Percentiles rank a stretch among this genome's conserved stretches.
Conservation (phyloP, 2,329 filamentous ascomycete genomes). For the Clonostachys chloroleuca region DNA sequence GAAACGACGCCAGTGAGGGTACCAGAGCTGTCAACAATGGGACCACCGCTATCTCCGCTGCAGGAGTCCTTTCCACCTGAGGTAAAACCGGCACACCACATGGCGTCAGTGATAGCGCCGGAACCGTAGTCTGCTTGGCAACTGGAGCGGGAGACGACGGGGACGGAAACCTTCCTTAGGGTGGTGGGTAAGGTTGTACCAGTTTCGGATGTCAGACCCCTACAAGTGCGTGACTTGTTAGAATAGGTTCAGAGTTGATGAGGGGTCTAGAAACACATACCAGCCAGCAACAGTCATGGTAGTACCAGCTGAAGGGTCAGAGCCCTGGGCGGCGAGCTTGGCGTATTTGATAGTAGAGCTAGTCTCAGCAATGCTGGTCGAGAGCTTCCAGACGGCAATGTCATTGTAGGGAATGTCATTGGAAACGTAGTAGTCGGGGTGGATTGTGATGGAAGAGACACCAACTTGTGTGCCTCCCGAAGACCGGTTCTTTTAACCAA, state of each 20-base stretch:
- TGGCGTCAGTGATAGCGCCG: conserved; percentile 15
- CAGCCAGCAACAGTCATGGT: conserved; percentile 4
- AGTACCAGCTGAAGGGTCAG: conserved; percentile 1
- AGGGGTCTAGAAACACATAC: background rate
- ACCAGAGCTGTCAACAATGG: conserved; percentile 12
- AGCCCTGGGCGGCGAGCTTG: conserved; percentile 1
- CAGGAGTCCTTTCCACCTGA: conserved; percentile 21
- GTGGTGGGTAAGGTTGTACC: conserved; percentile 6
- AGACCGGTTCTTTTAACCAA: too few relatives aligned
- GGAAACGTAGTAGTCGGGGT: conserved; percentile 14
- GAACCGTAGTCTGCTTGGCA: conserved; percentile 14
- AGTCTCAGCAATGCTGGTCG: conserved; percentile 9
- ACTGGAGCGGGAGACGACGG: conserved; percentile 15
- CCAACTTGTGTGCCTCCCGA: conserved; percentile 14
- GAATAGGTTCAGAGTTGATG: too few relatives aligned
- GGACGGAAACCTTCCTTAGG: conserved; percentile 22
- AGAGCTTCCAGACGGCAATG: conserved; percentile 20
- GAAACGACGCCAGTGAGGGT: conserved; percentile 18
- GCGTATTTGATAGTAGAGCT: conserved; percentile 2
- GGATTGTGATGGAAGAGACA: conserved; percentile 12
- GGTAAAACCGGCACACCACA: conserved; percentile 21
- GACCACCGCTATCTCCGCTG: conserved; percentile 22
- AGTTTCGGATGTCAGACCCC: conserved; percentile 4
- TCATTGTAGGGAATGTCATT: conserved; percentile 14
- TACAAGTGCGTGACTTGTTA: background rate